Conservation (phyloP, 2,329 filamentous ascomycete species). For the Calonectria leucothoes region DNA sequence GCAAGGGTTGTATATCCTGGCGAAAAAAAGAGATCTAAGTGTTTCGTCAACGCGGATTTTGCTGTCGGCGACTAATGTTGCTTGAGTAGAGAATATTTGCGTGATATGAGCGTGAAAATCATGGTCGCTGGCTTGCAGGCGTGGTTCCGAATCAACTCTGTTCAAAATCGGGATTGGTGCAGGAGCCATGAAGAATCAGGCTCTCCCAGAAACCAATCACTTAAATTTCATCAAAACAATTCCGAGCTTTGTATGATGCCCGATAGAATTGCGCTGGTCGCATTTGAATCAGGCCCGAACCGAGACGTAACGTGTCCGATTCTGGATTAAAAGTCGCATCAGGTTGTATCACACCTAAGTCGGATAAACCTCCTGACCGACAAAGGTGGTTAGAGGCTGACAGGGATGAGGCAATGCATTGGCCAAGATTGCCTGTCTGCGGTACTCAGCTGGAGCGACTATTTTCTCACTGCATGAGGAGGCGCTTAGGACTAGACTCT, state of each 20-base stretch:
- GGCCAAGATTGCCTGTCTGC: not conserved
- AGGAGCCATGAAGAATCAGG: not conserved
- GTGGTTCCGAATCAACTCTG: not conserved
- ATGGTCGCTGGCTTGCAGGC: not conserved
- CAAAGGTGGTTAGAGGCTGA: not conserved
- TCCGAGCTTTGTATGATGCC: too few species aligned
- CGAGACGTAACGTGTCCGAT: too few species aligned
- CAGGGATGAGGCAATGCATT: not conserved
- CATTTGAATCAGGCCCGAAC: too few species aligned
- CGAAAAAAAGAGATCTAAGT: not conserved
- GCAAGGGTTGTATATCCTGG: not conserved
- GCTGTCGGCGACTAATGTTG: accelerated
- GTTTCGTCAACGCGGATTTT: not conserved
- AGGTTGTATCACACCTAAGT: not conserved
- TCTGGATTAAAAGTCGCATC: not conserved
- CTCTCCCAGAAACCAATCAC: not conserved
- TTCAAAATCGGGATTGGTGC: not conserved
- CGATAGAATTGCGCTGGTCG: too few species aligned
- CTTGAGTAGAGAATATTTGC: not conserved
- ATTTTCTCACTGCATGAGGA: not conserved
- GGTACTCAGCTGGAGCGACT: not conserved
- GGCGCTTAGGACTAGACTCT: not conserved
- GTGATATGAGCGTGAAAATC: not conserved
- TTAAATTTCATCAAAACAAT: not conserved
- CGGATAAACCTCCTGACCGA: not conserved